Base-by-base conservation (phyloP, 1,139 yeast species). In the Suhomyces chickasaworum region DNA sequence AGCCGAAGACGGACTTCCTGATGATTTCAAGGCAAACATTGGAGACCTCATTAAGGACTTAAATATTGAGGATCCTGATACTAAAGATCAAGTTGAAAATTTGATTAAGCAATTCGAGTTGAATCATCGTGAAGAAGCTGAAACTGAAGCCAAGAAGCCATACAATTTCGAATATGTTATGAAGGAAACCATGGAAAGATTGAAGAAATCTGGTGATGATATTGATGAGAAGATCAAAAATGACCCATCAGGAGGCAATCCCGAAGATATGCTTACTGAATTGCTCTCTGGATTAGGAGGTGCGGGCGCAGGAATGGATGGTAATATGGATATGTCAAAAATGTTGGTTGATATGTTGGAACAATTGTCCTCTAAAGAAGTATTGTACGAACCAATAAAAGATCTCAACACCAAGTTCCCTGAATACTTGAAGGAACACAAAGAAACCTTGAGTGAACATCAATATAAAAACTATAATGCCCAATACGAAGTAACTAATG, bases 341-440 rank as follows among this genome's bases (percentile, higher is more conserved):
- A 73, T 91, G 38, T 73, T 91, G 52, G 78, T 80, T 22, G 90
- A 87, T 44, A 84, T 91, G 84, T 75, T 93, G 59, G 86, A 84
- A 51, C 95, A 89, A 63, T 77, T 93, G 64, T 82, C 95, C 16
- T 84, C 95, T 7, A 91, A 89, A 63, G 95, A 86, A 48, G 89
- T 91, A 25, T 74, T 93, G 41, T 91, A 89, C 61, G 96, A 87
- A 55, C 97, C 98, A 2, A 79, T 93, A 68, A 86, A 84, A 59
- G 96, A 89, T 51, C 76, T 91, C 64, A 81, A 85, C 53, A 69
- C 74, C 17, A 89, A 88, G 54, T 84, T 81, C 60, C 88, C 89
- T 2, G 78, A 65, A 15, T 86, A 83, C 77, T 70, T 86, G 52
- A 64, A 70, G 45, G 77, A 77, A 40, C 76, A 84, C 53, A 68